Evolutionary conservation across 441 rosid species (phyloP).

Genomic region (Pelargonium myrrhifolium): DNA sequence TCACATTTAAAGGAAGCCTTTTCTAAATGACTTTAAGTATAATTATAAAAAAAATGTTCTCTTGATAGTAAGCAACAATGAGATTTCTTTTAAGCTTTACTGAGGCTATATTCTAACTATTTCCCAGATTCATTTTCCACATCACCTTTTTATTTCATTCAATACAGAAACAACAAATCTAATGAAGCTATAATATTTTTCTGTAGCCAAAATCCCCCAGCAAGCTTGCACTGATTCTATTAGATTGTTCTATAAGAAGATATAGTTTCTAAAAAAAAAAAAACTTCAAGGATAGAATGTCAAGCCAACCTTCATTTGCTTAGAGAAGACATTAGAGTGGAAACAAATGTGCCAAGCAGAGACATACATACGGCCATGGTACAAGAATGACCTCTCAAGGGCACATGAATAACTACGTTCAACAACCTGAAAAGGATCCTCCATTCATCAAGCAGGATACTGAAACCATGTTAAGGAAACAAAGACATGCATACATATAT

Average conservation of each 20-base stretch:
- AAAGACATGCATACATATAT: background rate
- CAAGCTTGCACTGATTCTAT: background rate
- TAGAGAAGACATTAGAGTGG: constrained; percentile 96
- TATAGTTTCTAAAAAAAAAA: constrained; percentile 6
- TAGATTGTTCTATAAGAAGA: constrained; percentile 13
- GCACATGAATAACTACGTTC: constrained; percentile 95
- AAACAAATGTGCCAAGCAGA: constrained; percentile 99
- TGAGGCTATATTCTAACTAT: background rate
- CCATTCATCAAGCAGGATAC: background rate
- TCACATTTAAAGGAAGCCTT: background rate
- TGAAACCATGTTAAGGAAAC: background rate
- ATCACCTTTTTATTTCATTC: background rate
- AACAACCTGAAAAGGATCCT: constrained; percentile 50
- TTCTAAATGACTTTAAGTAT: background rate
- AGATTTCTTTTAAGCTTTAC: background rate
- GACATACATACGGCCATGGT: constrained; percentile 96
- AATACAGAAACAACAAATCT: background rate
- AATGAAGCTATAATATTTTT: background rate
- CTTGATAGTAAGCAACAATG: background rate
- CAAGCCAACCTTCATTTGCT: constrained; percentile 87
- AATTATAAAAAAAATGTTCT: too few relatives aligned
- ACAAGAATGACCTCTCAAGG: constrained; percentile 92
- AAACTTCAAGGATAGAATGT: constrained; percentile 10
- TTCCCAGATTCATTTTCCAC: background rate
- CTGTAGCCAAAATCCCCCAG: background rate